phyloP scores from a whole-genome alignment of 257 asterid genomes.

The Osmanthus fragrans region DNA sequence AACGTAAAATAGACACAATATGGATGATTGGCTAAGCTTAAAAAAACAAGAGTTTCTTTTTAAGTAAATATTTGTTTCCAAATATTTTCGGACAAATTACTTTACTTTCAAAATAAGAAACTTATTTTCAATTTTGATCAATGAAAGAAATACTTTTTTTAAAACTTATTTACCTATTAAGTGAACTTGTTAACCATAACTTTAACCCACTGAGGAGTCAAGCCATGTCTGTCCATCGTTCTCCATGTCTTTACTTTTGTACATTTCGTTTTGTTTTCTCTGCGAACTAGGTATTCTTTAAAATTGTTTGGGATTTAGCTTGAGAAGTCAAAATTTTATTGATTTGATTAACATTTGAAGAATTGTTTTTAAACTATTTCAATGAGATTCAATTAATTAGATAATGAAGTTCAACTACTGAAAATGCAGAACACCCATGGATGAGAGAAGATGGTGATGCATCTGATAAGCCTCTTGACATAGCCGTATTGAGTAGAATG shows the following conservation, averaged over 20 bases:
- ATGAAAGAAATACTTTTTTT: too few relatives aligned
- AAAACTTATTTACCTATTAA: neutral
- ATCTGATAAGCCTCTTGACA: slow-evolving; percentile 87
- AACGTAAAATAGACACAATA: neutral
- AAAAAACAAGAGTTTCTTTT: neutral
- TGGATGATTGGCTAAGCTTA: too few relatives aligned
- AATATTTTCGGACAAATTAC: too few relatives aligned
- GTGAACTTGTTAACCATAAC: neutral
- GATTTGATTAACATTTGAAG: neutral
- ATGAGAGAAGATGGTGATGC: slow-evolving; percentile 97
- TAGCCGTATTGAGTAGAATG: slow-evolving; percentile 86
- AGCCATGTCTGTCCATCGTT: too few relatives aligned
- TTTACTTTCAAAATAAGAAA: too few relatives aligned
- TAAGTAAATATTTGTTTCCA: neutral
- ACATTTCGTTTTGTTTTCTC: neutral
- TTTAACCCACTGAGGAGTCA: neutral
- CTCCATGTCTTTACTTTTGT: neutral
- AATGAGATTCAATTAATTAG: neutral
- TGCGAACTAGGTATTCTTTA: neutral
- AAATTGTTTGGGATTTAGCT: neutral
- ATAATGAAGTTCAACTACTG: slow-evolving; percentile 1
- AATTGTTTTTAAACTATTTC: neutral
- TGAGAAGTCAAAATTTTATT: too few relatives aligned
- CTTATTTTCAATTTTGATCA: neutral
- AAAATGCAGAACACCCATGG: slow-evolving; percentile 86